These are phyloP conservation scores for Wallemia hederae DNA, from an alignment of 1,284 basidiomycete species.

Conservation along the genomic window DNA sequence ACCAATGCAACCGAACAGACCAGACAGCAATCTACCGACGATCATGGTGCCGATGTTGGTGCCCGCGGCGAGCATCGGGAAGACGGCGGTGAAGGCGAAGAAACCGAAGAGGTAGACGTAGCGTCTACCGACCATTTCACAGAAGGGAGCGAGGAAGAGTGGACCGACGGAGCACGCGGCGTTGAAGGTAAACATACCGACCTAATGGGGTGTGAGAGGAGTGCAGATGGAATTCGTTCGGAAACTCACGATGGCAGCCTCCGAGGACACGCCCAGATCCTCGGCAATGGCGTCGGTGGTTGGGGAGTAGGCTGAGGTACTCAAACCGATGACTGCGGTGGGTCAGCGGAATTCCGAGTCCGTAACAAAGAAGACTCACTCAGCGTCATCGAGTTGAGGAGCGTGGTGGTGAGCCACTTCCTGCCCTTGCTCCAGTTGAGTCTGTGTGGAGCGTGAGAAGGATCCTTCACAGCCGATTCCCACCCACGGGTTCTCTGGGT, in stretches of 20 bases:
- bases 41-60: constrained; percentile 14
- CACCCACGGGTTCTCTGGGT: not conserved
- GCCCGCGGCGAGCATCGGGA: constrained; percentile 7
- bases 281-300: constrained; percentile 8
- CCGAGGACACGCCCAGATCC: constrained; percentile 11
- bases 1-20: constrained; percentile 13
- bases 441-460: not conserved
- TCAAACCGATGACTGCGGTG: constrained; percentile 9
- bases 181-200: constrained; percentile 11
- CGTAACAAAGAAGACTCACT: not conserved
- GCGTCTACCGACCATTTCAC: constrained; percentile 3
- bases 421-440: constrained; percentile 4
- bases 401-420: constrained; percentile 5
- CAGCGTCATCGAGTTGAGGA: constrained; percentile 11
- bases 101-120: constrained; percentile 3
- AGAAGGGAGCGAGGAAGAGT: constrained; percentile 4
- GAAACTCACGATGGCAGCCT: constrained; percentile 6
- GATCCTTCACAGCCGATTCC: not conserved
- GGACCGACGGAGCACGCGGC: constrained; percentile 7
- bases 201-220: too few relatives aligned
- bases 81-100: constrained; percentile 4
- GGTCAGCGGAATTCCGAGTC: not conserved
- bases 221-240: not conserved
- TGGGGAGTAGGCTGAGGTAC: constrained; percentile 11
- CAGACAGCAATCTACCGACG: constrained; percentile 12